These are phyloP conservation scores for Barnettozyma populi DNA, from an alignment of 805 yeast species.

Conservation along the genomic window DNA sequence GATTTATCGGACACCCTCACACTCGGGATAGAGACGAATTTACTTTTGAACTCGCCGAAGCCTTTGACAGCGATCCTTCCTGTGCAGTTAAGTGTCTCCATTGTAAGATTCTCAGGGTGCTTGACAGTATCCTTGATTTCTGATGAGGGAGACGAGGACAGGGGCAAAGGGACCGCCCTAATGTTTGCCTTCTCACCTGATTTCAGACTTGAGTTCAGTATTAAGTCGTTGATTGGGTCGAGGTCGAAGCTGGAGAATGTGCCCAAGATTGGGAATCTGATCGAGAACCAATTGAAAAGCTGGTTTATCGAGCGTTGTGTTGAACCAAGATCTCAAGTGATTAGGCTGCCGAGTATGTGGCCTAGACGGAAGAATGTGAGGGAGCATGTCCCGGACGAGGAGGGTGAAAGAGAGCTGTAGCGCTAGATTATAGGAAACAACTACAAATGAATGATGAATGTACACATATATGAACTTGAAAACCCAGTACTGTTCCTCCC, in stretches of 20 bases:
- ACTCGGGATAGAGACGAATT: constrained; percentile 74
- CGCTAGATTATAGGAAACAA: no score
- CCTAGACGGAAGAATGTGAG: constrained; percentile 59
- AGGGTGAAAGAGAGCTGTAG: background rate
- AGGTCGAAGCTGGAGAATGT: constrained; percentile 87
- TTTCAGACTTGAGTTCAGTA: constrained; percentile 80
- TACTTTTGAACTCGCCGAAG: constrained; percentile 76
- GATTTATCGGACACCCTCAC: constrained; percentile 84
- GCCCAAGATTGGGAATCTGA: constrained; percentile 81
- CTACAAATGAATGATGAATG: background rate
- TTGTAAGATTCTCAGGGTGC: constrained; percentile 88
- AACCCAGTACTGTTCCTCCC: background rate
- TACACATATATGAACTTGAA: background rate
- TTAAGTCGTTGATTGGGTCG: constrained; percentile 88
- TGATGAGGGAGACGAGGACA: constrained; percentile 20
- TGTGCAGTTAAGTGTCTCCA: constrained; percentile 74
- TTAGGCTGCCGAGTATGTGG: constrained; percentile 84
- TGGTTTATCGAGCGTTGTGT: constrained; percentile 94
- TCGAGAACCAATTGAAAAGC: constrained; percentile 73
- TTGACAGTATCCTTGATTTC: constrained; percentile 57
- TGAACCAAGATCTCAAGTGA: constrained; percentile 86
- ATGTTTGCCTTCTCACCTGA: constrained; percentile 91
- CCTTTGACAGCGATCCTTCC: constrained; percentile 86
- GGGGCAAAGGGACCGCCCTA: constrained; percentile 56
- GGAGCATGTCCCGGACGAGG: constrained; percentile 21